phyloP scores from a whole-genome alignment of 2,329 filamentous ascomycete genomes.

The Epichloe hybrida region DNA sequence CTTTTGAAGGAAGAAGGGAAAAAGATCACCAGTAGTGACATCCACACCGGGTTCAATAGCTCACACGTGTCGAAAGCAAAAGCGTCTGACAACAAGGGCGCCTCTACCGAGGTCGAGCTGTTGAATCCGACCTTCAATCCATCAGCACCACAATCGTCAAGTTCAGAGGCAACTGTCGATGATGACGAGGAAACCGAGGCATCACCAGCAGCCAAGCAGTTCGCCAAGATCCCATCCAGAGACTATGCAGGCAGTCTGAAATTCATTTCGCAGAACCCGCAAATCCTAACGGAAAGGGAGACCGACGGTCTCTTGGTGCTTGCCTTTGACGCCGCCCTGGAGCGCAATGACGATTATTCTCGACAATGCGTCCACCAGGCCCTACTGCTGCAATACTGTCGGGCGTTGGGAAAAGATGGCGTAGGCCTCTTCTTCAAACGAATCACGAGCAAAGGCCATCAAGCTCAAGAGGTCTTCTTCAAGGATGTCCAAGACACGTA shows the following conservation, averaged over 20 bases:
- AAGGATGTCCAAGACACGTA: slow-evolving; percentile 91
- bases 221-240: slow-evolving; percentile 61
- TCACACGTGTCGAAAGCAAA: slow-evolving; percentile 60
- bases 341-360: slow-evolving; percentile 61
- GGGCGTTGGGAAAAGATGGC: slow-evolving; percentile 75
- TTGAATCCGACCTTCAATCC: slow-evolving; percentile 50
- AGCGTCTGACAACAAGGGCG: slow-evolving; percentile 30
- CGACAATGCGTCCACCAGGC: slow-evolving; percentile 88
- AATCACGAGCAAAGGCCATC: slow-evolving; percentile 77
- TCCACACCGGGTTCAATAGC: slow-evolving; percentile 82
- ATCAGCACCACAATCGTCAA: slow-evolving; percentile 3
- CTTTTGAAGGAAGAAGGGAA: slow-evolving; percentile 71
- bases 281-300: slow-evolving; percentile 70
- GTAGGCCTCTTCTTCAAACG: slow-evolving; percentile 92
- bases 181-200: slow-evolving; percentile 66
- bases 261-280: slow-evolving; percentile 67
- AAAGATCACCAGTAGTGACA: slow-evolving; percentile 88
- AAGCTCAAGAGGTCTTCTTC: slow-evolving; percentile 79
- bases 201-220: slow-evolving; percentile 64
- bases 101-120: slow-evolving; percentile 50
- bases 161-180: slow-evolving; percentile 26
- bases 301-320: slow-evolving; percentile 83
- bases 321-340: slow-evolving; percentile 79
- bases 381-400: slow-evolving; percentile 85
- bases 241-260: slow-evolving; percentile 62